Percentiles rank a stretch among this genome's conserved stretches.
Evolutionary conservation across 2,329 filamentous ascomycete genomes (phyloP).

Genomic region (Scolecobasidium constrictum): DNA sequence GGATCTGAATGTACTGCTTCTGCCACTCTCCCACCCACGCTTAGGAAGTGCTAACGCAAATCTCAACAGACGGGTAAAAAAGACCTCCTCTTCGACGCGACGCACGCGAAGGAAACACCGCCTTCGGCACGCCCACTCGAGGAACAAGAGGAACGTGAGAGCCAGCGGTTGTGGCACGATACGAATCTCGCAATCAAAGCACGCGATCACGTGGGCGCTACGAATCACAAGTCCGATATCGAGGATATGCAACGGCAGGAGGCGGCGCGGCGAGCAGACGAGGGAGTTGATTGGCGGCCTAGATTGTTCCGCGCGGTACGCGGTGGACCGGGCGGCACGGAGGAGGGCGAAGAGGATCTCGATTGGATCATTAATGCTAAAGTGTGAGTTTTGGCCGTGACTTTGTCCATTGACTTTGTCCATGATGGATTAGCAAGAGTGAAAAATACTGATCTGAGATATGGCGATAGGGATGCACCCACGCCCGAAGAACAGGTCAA

Average conservation of each 20-base stretch:
- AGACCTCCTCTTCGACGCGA: constrained; percentile 81
- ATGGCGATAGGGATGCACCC: constrained; percentile 53
- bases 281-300: constrained; percentile 79
- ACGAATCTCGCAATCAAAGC: constrained; percentile 74
- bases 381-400: constrained; percentile 46
- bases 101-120: constrained; percentile 61
- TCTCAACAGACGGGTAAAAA: constrained; percentile 69
- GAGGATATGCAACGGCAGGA: constrained; percentile 89
- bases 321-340: constrained; percentile 56
- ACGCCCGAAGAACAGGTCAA: constrained; percentile 61
- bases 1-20: constrained; percentile 54
- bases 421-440: constrained; percentile 4
- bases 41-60: background rate
- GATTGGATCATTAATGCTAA: constrained; percentile 91
- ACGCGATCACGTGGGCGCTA: constrained; percentile 78
- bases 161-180: constrained; percentile 73
- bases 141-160: constrained; percentile 85
- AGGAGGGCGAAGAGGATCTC: constrained; percentile 77
- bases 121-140: constrained; percentile 65
- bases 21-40: background rate
- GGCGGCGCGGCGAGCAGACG: constrained; percentile 65
- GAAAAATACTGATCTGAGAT: too few relatives aligned
- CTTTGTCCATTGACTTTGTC: background rate
- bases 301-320: constrained; percentile 70
- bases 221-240: constrained; percentile 91